phyloP scores from a whole-genome alignment of 495 filamentous ascomycete genomes.

The Neurospora intermedia region DNA sequence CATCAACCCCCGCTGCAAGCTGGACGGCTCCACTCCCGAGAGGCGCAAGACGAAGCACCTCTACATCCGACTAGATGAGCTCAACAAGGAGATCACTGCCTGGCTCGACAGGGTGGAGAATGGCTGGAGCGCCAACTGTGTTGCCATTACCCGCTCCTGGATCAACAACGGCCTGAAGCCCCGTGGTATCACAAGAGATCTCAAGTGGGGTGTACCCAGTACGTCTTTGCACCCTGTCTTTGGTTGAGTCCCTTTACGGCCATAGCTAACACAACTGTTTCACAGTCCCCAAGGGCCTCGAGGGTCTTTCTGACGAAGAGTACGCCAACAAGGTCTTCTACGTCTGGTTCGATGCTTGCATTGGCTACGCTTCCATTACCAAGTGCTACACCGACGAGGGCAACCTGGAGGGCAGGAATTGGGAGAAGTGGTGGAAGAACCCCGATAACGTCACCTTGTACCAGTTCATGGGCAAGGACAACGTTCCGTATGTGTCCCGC shows the following conservation, averaged over 20 bases:
- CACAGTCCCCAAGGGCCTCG: conserved; percentile 19
- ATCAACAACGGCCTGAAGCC: conserved; percentile 70
- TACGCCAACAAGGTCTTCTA: conserved; percentile 85
- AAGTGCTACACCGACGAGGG: conserved; percentile 66
- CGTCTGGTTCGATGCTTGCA: conserved; percentile 97
- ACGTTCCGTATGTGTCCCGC: conserved; percentile 46
- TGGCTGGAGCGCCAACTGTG: conserved; percentile 68
- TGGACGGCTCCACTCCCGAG: conserved; percentile 70
- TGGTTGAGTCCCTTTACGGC: conserved; percentile 19
- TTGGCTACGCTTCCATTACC: conserved; percentile 92
- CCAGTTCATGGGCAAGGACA: conserved; percentile 98
- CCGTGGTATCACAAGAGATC: conserved; percentile 82
- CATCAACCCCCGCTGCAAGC: conserved; percentile 59
- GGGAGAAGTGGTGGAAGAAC: conserved; percentile 94
- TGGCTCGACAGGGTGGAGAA: conserved; percentile 49
- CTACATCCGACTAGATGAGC: conserved; percentile 68
- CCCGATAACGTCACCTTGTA: conserved; percentile 82
- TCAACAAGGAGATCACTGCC: conserved; percentile 59
- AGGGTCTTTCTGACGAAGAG: conserved; percentile 14
- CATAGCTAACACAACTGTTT: conserved; percentile 4
- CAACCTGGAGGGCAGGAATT: conserved; percentile 36
- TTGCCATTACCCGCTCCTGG: conserved; percentile 64
- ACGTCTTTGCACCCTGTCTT: conserved; percentile 42
- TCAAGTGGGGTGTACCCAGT: conserved; percentile 68
- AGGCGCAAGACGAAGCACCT: conserved; percentile 52